Percentiles rank a stretch among this genome's conserved stretches.
These are phyloP conservation scores for Leccinum subrobustum DNA, from an alignment of 1,284 basidiomycete genomes.

Conservation along the genomic window DNA sequence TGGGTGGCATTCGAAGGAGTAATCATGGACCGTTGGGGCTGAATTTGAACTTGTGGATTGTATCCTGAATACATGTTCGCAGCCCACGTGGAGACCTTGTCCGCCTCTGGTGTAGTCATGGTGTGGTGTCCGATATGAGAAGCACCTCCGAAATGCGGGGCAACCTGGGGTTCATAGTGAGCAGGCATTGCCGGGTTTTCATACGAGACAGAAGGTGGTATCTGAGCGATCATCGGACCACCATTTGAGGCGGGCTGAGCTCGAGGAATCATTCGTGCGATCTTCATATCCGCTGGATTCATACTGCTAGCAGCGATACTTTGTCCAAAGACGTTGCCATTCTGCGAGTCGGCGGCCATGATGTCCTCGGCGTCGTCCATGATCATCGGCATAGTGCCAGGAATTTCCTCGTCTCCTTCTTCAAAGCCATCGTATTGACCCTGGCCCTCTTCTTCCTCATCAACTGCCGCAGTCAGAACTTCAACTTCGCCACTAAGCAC, in stretches of 20 bases:
- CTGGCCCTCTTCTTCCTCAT: constrained; percentile 54
- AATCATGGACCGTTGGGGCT: constrained; percentile 31
- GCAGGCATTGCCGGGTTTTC: constrained; percentile 36
- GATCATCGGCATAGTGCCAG: constrained; percentile 15
- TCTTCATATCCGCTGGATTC: constrained; percentile 27
- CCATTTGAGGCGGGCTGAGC: constrained; percentile 21
- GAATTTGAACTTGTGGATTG: constrained; percentile 29
- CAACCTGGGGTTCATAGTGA: constrained; percentile 31
- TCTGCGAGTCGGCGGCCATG: constrained; percentile 20
- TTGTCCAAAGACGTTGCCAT: constrained; percentile 22
- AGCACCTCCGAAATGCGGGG: constrained; percentile 17
- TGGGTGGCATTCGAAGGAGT: constrained; percentile 37
- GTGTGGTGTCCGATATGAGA: constrained; percentile 23
- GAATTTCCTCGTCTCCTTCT: constrained; percentile 33
- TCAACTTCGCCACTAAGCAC: constrained; percentile 69
- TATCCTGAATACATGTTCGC: constrained; percentile 35
- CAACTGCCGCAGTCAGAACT: constrained; percentile 48
- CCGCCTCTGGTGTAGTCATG: constrained; percentile 19
- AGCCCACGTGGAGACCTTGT: constrained; percentile 34
- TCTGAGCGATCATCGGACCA: constrained; percentile 33
- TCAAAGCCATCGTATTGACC: constrained; percentile 41
- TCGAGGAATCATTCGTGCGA: constrained; percentile 24
- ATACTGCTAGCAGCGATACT: constrained; percentile 22
- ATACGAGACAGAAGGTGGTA: constrained; percentile 30
- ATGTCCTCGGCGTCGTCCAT: constrained; percentile 34